phyloP scores from a whole-genome alignment of 495 filamentous ascomycete species.

The Lichina pygmaea region DNA sequence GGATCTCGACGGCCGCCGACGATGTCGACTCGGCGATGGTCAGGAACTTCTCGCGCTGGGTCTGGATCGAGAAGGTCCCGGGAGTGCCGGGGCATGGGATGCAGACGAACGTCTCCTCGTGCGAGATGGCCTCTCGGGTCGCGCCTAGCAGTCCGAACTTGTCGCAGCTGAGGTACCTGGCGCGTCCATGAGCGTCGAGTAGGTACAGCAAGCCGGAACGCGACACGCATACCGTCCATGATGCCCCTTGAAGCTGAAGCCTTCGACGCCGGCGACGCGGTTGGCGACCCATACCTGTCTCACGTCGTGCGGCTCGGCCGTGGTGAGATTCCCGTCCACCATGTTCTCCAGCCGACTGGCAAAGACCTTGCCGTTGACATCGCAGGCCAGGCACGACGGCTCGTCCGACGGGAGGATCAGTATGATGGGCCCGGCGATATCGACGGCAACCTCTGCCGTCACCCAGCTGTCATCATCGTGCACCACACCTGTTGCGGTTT shows the following conservation, averaged over 20 bases:
- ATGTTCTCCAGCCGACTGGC: slow-evolving; percentile 57
- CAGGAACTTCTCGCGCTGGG: slow-evolving; percentile 31
- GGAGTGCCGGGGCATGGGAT: slow-evolving; percentile 33
- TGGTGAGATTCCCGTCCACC: slow-evolving; percentile 44
- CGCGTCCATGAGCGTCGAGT: background rate
- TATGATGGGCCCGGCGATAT: slow-evolving; percentile 66
- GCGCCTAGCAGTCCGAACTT: slow-evolving; percentile 56
- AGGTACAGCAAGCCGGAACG: background rate
- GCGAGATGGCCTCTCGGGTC: slow-evolving; percentile 48
- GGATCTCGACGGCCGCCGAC: slow-evolving; percentile 30
- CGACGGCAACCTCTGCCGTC: slow-evolving; percentile 42
- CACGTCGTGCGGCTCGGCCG: slow-evolving; percentile 81
- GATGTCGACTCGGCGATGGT: slow-evolving; percentile 19
- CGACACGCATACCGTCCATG: slow-evolving; percentile 42
- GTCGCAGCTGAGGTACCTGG: slow-evolving; percentile 54
- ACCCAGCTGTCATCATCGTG: slow-evolving; percentile 72
- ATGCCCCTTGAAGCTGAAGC: slow-evolving; percentile 60
- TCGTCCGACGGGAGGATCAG: slow-evolving; percentile 44
- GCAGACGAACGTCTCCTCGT: slow-evolving; percentile 58
- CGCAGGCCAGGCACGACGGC: slow-evolving; percentile 51
- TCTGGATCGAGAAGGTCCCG: slow-evolving; percentile 43
- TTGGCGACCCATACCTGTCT: slow-evolving; percentile 89
- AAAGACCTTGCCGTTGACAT: slow-evolving; percentile 65
- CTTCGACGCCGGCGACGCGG: slow-evolving; percentile 54
- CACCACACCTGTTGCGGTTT: slow-evolving; percentile 13